phyloP scores from a whole-genome alignment of 2,329 filamentous ascomycete genomes.

The Arthrobotrys iridis region DNA sequence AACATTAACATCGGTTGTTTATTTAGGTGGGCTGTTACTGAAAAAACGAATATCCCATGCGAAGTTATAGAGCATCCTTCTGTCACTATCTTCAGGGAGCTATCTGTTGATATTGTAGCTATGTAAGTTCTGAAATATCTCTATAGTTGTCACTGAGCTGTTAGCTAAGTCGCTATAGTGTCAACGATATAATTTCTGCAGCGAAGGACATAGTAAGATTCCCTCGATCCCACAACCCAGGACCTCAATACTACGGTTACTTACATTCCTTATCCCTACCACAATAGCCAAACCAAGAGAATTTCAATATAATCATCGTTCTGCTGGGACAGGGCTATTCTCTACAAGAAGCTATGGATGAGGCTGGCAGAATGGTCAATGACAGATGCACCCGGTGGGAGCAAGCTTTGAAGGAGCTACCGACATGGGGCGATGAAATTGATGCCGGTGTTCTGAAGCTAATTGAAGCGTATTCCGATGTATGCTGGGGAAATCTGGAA shows the following conservation, averaged over 20 bases:
- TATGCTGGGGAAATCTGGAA: conserved; percentile 57
- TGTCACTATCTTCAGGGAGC: neutral
- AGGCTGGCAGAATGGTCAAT: conserved; percentile 55
- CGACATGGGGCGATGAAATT: conserved; percentile 57
- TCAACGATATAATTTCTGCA: neutral
- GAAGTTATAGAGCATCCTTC: neutral
- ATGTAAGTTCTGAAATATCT: neutral
- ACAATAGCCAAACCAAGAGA: neutral
- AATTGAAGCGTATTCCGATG: conserved; percentile 55
- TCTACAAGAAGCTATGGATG: conserved; percentile 57
- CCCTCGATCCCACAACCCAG: no score
- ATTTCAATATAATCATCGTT: neutral
- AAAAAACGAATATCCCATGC: neutral
- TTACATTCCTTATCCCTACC: no score
- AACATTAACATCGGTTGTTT: no score
- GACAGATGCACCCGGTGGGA: conserved; percentile 58
- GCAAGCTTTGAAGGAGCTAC: conserved; percentile 55
- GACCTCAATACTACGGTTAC: no score
- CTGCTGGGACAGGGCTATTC: neutral
- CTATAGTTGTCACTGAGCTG: neutral
- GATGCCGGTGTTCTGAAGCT: conserved; percentile 57
- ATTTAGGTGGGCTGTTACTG: neutral
- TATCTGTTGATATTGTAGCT: neutral
- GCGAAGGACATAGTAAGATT: neutral
- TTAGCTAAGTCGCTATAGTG: neutral